Conservation (phyloP, 805 yeast genomes). For the Pichia phayaonensis region DNA sequence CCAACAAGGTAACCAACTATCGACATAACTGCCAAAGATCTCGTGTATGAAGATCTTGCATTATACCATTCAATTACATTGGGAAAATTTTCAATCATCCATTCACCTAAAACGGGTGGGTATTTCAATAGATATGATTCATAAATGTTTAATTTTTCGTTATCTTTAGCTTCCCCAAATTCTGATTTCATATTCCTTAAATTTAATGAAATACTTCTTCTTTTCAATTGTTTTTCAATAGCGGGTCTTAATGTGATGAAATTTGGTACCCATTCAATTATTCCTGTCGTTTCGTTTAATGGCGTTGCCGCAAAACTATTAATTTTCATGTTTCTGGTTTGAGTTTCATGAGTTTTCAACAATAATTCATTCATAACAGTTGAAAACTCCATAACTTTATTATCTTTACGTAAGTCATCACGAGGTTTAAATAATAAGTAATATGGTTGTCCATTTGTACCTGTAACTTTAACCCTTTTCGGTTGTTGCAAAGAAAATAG, state of each 20-base stretch:
- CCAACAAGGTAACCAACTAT: slow-evolving; percentile 93
- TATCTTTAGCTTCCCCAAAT: slow-evolving; percentile 15
- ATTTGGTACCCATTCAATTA: slow-evolving; percentile 83
- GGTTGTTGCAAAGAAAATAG: slow-evolving; percentile 85
- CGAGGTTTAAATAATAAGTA: slow-evolving; percentile 73
- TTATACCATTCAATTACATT: slow-evolving; percentile 85
- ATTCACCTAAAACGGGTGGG: slow-evolving; percentile 71
- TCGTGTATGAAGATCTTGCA: slow-evolving; percentile 63
- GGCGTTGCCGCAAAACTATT: slow-evolving; percentile 86
- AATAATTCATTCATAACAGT: slow-evolving; percentile 75
- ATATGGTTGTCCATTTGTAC: slow-evolving; percentile 71
- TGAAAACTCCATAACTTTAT: slow-evolving; percentile 87
- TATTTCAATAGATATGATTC: slow-evolving; percentile 27
- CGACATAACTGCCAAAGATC: slow-evolving; percentile 93
- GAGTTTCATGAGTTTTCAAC: slow-evolving; percentile 58
- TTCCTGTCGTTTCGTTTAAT: slow-evolving; percentile 76
- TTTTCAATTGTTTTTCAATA: slow-evolving; percentile 25
- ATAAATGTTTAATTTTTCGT: slow-evolving; percentile 30
- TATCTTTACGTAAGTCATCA: slow-evolving; percentile 94
- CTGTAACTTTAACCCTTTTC: slow-evolving; percentile 62
- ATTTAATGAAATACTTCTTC: slow-evolving; percentile 23
- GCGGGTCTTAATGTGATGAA: slow-evolving; percentile 66
- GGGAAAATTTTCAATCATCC: slow-evolving; percentile 86
- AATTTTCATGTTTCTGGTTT: slow-evolving; percentile 62
- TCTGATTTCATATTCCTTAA: slow-evolving; percentile 20